Evolutionary conservation across 2,329 filamentous ascomycete genomes (phyloP).

Genomic region (Samsoniella hepiali): DNA sequence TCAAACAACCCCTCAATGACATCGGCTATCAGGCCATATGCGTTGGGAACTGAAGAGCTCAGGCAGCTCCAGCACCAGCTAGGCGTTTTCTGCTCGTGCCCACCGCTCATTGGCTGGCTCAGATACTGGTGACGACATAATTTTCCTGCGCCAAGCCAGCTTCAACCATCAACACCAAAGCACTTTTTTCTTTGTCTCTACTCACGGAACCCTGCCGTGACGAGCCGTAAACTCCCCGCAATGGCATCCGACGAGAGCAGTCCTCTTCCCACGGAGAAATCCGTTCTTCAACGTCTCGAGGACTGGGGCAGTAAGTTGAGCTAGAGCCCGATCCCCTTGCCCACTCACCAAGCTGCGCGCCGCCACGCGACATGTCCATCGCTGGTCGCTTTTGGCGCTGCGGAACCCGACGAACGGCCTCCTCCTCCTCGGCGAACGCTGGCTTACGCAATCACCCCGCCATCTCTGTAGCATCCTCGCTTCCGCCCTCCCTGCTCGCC

Average conservation of each 20-base stretch:
- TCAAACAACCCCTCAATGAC: not conserved
- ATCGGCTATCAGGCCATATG: too few relatives aligned
- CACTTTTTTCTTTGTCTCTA: not conserved
- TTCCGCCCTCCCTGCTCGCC: constrained; percentile 54
- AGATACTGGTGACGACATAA: constrained; percentile 8
- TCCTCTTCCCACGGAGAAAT: constrained; percentile 28
- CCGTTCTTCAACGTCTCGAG: constrained; percentile 35
- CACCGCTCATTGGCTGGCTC: constrained; percentile 7
- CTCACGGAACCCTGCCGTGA: not conserved
- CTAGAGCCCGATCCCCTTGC: not conserved
- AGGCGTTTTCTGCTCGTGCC: constrained; percentile 8
- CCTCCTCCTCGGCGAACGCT: not conserved
- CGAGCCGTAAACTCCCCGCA: constrained; percentile 6
- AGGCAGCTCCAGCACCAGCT: not conserved
- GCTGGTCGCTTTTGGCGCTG: not conserved
- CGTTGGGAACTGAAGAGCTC: too few relatives aligned
- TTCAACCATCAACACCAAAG: not conserved
- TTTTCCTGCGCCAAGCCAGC: constrained; percentile 10
- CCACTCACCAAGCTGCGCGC: not conserved
- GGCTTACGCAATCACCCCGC: not conserved
- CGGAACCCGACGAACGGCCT: not conserved
- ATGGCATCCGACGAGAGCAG: constrained; percentile 31
- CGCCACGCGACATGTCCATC: not conserved
- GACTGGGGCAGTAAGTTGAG: constrained; percentile 49
- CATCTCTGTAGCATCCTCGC: constrained; percentile 44